phyloP scores from a whole-genome alignment of 129 eudicot genomes.

The Helianthus tuberosus region DNA sequence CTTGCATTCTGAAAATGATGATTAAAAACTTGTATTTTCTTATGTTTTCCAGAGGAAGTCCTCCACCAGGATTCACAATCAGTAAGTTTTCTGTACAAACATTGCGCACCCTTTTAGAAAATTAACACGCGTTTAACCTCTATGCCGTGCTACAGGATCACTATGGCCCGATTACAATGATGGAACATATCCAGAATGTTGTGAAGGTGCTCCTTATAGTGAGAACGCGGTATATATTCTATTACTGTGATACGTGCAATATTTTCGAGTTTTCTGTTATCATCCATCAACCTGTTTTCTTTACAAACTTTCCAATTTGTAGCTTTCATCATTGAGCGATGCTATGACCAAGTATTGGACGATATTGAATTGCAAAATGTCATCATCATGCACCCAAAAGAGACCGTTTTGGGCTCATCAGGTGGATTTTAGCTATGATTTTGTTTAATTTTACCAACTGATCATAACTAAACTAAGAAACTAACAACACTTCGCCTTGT shows the following conservation, averaged over 20 bases:
- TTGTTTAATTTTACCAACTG: not conserved
- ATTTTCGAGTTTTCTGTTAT: too few species aligned
- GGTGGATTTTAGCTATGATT: not conserved
- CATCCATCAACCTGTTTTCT: not conserved
- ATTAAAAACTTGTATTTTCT: not conserved
- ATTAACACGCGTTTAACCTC: not conserved
- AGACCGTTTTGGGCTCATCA: not conserved
- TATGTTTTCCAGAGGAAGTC: not conserved
- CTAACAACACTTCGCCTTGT: not conserved
- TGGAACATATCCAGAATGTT: constrained; percentile 75
- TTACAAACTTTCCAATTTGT: not conserved
- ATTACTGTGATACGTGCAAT: too few species aligned
- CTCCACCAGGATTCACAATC: not conserved
- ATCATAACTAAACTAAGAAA: not conserved
- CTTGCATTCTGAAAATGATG: not conserved
- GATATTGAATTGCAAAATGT: not conserved
- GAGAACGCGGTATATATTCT: constrained; percentile 42
- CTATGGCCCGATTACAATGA: constrained; percentile 82
- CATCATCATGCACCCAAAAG: not conserved
- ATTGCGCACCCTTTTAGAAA: not conserved
- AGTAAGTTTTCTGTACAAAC: not conserved
- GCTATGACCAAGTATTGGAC: constrained; percentile 1
- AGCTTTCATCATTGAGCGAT: not conserved
- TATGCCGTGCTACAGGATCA: constrained; percentile 55
- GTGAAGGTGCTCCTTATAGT: constrained; percentile 43